Evolutionary conservation across 148 eudicot genomes (phyloP).

Genomic region (Linanthus parryae): DNA sequence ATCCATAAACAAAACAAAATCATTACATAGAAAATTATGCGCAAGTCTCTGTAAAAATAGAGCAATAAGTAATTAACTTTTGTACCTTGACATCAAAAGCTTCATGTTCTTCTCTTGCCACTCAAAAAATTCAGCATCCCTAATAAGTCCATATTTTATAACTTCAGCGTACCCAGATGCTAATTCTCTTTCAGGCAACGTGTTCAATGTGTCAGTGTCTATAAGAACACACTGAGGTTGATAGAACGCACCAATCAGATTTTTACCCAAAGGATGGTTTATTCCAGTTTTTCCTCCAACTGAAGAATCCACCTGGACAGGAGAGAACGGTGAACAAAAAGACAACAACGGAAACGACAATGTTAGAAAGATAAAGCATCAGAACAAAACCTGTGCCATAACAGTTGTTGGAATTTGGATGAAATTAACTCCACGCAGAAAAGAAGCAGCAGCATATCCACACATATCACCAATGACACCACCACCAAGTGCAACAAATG

Average conservation of each 20-base stretch:
- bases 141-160: constrained; percentile 84
- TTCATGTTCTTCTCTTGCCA: constrained; percentile 96
- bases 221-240: constrained; percentile 96
- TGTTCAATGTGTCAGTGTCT: constrained; percentile 79
- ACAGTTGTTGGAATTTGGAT: constrained; percentile 98
- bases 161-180: constrained; percentile 98
- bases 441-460: constrained; percentile 95
- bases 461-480: constrained; percentile 99
- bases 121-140: constrained; percentile 90
- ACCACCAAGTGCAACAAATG: constrained; percentile 97
- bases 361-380: background rate
- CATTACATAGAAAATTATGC: no score
- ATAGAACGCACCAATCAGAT: constrained; percentile 95
- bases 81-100: constrained; percentile 80
- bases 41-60: no score
- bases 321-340: background rate
- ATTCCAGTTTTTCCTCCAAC: constrained; percentile 99
- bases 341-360: background rate
- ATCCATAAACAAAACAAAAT: no score
- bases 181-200: constrained; percentile 91
- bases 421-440: constrained; percentile 94
- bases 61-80: no score
- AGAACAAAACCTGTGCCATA: constrained; percentile 78
- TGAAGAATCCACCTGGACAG: constrained; percentile 85
- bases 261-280: constrained; percentile 86